These are phyloP conservation scores for Coffea canephora DNA, from an alignment of 257 asterid species.

Conservation along the genomic window DNA sequence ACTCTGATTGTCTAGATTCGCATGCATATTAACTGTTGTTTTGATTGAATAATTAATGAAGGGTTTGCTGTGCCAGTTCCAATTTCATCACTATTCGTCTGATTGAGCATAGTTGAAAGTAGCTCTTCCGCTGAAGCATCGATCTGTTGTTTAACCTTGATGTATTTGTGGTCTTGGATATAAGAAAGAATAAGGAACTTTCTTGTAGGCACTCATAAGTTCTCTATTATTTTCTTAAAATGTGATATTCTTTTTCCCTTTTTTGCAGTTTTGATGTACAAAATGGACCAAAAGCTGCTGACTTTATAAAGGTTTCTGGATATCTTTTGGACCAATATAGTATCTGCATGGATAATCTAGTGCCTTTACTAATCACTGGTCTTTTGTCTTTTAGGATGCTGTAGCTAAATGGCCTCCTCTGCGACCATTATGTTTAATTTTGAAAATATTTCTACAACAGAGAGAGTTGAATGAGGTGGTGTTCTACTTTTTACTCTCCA, in stretches of 20 bases:
- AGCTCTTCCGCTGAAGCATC: no score
- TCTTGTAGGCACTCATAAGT: background rate
- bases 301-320: slow-evolving; percentile 65
- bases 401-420: slow-evolving; percentile 81
- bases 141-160: background rate
- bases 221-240: background rate
- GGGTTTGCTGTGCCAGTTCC: background rate
- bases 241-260: background rate
- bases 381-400: slow-evolving; percentile 49
- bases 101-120: background rate
- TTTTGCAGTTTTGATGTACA: slow-evolving; percentile 78
- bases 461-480: slow-evolving; percentile 93
- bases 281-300: slow-evolving; percentile 97
- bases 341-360: background rate
- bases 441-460: slow-evolving; percentile 91
- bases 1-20: background rate
- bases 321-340: background rate
- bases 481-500: slow-evolving; percentile 6
- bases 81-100: background rate
- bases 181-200: background rate
- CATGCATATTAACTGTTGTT: no score
- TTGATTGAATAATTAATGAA: background rate
- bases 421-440: slow-evolving; percentile 80
- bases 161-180: background rate
- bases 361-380: background rate